Base-by-base conservation (phyloP, 2,329 filamentous ascomycete genomes). In the Eutypa lata region DNA sequence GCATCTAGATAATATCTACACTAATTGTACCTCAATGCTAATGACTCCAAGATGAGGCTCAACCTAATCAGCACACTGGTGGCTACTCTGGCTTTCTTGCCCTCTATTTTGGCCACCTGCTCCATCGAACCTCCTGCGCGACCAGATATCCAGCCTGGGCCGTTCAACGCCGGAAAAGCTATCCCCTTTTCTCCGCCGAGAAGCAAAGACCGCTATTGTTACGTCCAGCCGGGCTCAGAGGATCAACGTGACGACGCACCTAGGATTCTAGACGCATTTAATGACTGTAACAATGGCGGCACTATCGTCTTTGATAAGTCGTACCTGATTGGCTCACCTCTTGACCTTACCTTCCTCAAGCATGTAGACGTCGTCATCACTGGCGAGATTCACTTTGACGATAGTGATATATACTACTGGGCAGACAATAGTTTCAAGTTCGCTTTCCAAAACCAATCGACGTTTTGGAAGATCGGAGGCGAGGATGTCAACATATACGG, bases 321-420 rank as follows among this genome's bases (percentile, higher is more conserved):
- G 3, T 89, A 88, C 63, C 81, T 76, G 2, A 79, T 89, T 55
- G 84, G 78, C 14, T 87, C 82, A 0, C 82, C 85, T 0, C 65
- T 89, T 33, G 82, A 89, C 60, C 68, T 89, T 59, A 87, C 82
- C 0, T 87, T 86, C 65, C 70, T 89, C 18, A 73, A 82, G 43
- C 73, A 81, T 57, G 76, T 89, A 28, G 86, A 90, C 65, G 70
- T 88, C 4, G 78, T 81, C 73, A 73, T 72, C 52, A 67, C 65
- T 0, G 84, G 82, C 21, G 77, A 76, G 21, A 76, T 88, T 19
- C 73, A 79, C 52, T 89, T 89, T 70, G 81, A 79, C 51, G 79
- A 85, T 48, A 53, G 53, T 48, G 83, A 90, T 63, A 85, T 84
- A 2, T 77, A 82, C 58, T 89, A 89, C 68, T 89, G 87, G 87